Evolutionary conservation across 805 yeast species (phyloP).

Genomic region (Groenewaldozyma salmanticensis): DNA sequence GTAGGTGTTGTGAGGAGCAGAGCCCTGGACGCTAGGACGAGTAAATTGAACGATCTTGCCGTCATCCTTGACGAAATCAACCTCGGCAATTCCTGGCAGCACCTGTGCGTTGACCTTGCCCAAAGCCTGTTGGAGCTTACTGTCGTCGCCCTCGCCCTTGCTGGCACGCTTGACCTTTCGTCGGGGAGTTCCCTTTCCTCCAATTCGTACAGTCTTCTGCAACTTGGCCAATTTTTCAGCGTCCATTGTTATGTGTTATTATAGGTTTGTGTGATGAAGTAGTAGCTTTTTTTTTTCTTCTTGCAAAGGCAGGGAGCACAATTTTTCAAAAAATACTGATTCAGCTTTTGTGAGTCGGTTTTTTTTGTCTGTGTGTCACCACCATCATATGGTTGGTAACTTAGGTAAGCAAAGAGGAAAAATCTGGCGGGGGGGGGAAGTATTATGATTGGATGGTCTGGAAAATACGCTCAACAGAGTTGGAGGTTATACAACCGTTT

Average conservation of each 20-base stretch:
- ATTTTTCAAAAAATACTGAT: no score
- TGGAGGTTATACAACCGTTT: no score
- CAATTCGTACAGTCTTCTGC: constrained; percentile 72
- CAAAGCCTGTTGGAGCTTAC: constrained; percentile 81
- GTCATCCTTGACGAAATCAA: constrained; percentile 94
- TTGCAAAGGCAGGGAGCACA: no score
- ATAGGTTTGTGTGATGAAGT: constrained; percentile 1
- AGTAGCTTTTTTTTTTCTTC: constrained; percentile 1
- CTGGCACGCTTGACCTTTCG: constrained; percentile 75
- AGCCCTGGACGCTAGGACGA: constrained; percentile 93
- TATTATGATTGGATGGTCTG: no score
- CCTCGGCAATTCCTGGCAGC: constrained; percentile 87
- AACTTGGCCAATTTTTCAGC: constrained; percentile 89
- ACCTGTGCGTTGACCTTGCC: constrained; percentile 84
- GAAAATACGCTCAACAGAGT: no score
- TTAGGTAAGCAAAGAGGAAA: no score
- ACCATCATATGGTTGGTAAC: no score
- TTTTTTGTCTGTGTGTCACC: no score
- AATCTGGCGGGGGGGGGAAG: no score
- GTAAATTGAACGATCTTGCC: constrained; percentile 93
- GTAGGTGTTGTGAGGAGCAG: constrained; percentile 82
- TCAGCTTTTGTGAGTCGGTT: no score
- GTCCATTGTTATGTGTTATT: constrained; percentile 41
- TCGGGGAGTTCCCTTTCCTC: constrained; percentile 67
- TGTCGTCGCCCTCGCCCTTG: constrained; percentile 60